Evolutionary conservation across 73 alveolate genomes (phyloP), one percentile per base, ranked within the genome.

Genomic region (Stentor coeruleus): DNA sequence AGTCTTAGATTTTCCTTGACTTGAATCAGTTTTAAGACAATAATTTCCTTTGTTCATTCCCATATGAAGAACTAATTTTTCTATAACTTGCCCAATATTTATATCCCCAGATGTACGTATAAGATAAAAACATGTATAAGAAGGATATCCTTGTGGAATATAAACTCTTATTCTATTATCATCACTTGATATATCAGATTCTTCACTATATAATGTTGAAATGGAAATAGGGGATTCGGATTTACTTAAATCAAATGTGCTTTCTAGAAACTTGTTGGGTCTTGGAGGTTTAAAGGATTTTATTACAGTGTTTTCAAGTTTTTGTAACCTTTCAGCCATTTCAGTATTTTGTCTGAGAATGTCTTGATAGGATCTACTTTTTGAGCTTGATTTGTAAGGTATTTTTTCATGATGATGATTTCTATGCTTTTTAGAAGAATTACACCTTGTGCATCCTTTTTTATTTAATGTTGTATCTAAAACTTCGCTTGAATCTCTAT

Each of bases 111-210:
- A 6, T 11, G 20, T 20, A 6, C 33, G n/a, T 15, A 66, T 40
- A 20, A 20, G 33, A 31, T 66, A 66, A 66, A 1, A 66, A 33
- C 37, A 20, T 28, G 79, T 28, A 66, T 66, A 66, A 66, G 79
- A 0, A 26, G 79, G 79, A 66, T 66, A 66, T 26, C 79, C 79
- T 1, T 66, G 79, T 0, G 79, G 79, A 66, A 66, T 33, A 31
- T 66, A 66, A 66, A 66, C 33, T 33, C 33, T 66, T 26, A 66
- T 26, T 40, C 79, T 20, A 15, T 33, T 33, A 20, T 20, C n/a
- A 2, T 40, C 14, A 0, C n/a, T 20, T 11, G n/a, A 14, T 0
- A 66, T 1, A 31, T 66, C 42, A 66, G 79, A 66, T 20, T 66
- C 79, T 26, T 66, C 79, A 20, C 49, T 66, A 66, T 20, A 66